A percentile compares a stretch with the other conserved stretches of the same genome.
phyloP scores from a whole-genome alignment of 2,329 filamentous ascomycete genomes.

The Aspergillus sojae region DNA sequence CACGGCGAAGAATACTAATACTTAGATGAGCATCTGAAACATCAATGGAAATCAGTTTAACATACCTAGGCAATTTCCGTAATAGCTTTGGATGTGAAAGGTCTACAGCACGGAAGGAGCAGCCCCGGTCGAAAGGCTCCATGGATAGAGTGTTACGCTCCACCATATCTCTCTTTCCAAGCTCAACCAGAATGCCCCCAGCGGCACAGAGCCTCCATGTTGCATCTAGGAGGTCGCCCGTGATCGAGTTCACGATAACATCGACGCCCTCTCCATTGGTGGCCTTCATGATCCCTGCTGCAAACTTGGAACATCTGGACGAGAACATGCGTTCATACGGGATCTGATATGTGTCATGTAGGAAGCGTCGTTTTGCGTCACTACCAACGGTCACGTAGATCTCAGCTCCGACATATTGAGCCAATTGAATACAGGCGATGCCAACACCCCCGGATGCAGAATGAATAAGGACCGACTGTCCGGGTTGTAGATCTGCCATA shows the following conservation, averaged over 20 bases:
- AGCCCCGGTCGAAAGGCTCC: conserved; percentile 18
- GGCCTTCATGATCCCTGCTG: conserved; percentile 14
- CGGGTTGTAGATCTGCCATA: conserved; percentile 18
- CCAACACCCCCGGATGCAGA: conserved; percentile 24
- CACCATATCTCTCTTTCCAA: conserved; percentile 24
- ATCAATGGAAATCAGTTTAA: background rate
- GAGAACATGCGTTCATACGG: conserved; percentile 26
- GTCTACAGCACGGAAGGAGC: conserved; percentile 21
- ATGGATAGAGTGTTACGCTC: conserved; percentile 16
- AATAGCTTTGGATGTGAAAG: conserved; percentile 10
- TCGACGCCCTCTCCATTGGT: conserved; percentile 28
- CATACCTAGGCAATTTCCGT: conserved; percentile 2
- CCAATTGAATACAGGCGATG: conserved; percentile 23
- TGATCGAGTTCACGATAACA: conserved; percentile 18
- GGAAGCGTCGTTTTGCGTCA: conserved; percentile 19
- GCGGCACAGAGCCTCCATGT: conserved; percentile 27
- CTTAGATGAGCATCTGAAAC: background rate
- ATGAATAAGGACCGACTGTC: conserved; percentile 26
- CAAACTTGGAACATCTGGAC: conserved; percentile 22
- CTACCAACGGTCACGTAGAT: conserved; percentile 25
- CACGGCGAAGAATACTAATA: conserved; percentile 3
- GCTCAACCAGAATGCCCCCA: conserved; percentile 24
- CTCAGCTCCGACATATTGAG: conserved; percentile 9
- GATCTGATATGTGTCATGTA: conserved; percentile 18
- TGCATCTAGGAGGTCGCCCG: conserved; percentile 17